phyloP scores from a whole-genome alignment of 2,329 filamentous ascomycete species.

The Fusarium liriodendri region DNA sequence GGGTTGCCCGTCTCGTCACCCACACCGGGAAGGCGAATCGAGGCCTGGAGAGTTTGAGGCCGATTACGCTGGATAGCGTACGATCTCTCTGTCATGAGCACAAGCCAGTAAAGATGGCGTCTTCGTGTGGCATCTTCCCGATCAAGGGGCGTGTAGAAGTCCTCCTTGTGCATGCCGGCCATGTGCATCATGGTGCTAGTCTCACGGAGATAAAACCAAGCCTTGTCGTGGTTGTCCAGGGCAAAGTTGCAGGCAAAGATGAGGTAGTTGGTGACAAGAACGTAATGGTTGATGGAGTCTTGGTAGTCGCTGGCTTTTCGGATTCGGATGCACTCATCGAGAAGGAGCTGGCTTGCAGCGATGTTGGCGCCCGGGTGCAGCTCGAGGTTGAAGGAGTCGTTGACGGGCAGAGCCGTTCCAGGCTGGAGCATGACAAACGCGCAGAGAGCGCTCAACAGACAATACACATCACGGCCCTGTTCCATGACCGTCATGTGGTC shows the following conservation, averaged over 20 bases:
- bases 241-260: constrained; percentile 79
- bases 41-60: constrained; percentile 76
- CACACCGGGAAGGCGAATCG: constrained; percentile 72
- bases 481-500: constrained; percentile 71
- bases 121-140: constrained; percentile 70
- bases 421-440: constrained; percentile 78
- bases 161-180: constrained; percentile 70
- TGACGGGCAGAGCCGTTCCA: constrained; percentile 70
- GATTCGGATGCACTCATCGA: constrained; percentile 75
- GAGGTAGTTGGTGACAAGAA: constrained; percentile 81
- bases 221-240: constrained; percentile 78
- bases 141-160: constrained; percentile 70
- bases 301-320: constrained; percentile 72
- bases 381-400: constrained; percentile 67
- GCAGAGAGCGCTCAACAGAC: constrained; percentile 71
- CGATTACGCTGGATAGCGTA: constrained; percentile 78
- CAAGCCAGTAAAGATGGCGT: constrained; percentile 77
- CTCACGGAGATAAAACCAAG: constrained; percentile 84
- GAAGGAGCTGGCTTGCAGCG: constrained; percentile 72
- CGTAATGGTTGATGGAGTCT: constrained; percentile 66
- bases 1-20: constrained; percentile 70
- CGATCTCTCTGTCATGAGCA: constrained; percentile 77
- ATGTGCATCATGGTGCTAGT: constrained; percentile 77
- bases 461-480: constrained; percentile 71
- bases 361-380: constrained; percentile 69